Conservation (phyloP, 805 yeast species). For the Barnettozyma populi region DNA sequence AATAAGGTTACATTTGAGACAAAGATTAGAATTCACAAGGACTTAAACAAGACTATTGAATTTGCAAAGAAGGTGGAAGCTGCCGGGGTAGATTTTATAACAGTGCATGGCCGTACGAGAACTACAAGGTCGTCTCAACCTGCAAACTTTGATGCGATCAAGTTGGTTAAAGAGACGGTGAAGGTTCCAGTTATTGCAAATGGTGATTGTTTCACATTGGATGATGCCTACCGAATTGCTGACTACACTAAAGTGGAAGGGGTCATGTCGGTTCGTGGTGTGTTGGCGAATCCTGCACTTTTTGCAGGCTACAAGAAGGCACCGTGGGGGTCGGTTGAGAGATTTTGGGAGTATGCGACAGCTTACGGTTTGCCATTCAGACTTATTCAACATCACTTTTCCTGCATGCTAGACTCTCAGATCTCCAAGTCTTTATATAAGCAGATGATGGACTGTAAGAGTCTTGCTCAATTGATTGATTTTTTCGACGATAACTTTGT, state of each 20-base stretch:
- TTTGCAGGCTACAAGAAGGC: slow-evolving; percentile 69
- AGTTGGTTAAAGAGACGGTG: slow-evolving; percentile 43
- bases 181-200: slow-evolving; percentile 88
- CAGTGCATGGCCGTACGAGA: slow-evolving; percentile 90
- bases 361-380: slow-evolving; percentile 83
- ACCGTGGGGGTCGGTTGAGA: slow-evolving; percentile 90
- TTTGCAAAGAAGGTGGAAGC: slow-evolving; percentile 71
- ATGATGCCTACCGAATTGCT: slow-evolving; percentile 61
- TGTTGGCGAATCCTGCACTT: slow-evolving; percentile 79
- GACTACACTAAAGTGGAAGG: slow-evolving; percentile 77
- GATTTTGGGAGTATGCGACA: slow-evolving; percentile 71
- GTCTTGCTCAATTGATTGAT: slow-evolving; percentile 62
- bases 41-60: slow-evolving; percentile 62
- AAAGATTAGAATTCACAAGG: slow-evolving; percentile 82
- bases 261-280: slow-evolving; percentile 92
- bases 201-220: slow-evolving; percentile 80
- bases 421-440: slow-evolving; percentile 43
- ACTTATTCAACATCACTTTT: slow-evolving; percentile 79
- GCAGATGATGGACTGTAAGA: slow-evolving; percentile 57
- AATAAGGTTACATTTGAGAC: slow-evolving; percentile 75
- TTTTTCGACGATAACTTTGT: slow-evolving; percentile 75
- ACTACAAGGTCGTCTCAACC: slow-evolving; percentile 81
- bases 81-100: slow-evolving; percentile 90
- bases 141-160: slow-evolving; percentile 78
- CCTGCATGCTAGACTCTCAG: slow-evolving; percentile 72